These are phyloP conservation scores for Castanospermum australe DNA, from an alignment of 306 rosid genomes.

Conservation along the genomic window DNA sequence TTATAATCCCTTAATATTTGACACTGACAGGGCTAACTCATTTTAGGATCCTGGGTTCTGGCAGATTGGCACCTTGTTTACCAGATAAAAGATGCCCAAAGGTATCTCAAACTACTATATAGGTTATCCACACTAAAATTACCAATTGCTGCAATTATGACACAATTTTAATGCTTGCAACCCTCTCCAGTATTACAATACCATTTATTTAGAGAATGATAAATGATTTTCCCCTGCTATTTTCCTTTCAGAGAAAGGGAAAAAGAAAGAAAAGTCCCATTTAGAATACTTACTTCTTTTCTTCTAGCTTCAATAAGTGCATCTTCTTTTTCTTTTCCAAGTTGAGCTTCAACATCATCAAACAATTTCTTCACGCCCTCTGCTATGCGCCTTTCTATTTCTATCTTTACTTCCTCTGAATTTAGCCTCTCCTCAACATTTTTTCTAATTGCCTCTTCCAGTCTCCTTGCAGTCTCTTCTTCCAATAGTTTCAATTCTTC, in stretches of 20 bases:
- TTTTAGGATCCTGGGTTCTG: background rate
- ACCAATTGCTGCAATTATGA: background rate
- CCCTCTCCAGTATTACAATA: background rate
- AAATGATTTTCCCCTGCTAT: background rate
- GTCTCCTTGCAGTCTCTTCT: slow-evolving; percentile 79
- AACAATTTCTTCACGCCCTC: slow-evolving; percentile 68
- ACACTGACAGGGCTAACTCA: background rate
- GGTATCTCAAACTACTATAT: background rate
- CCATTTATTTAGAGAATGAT: background rate
- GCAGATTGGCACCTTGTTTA: background rate
- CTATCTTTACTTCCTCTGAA: slow-evolving; percentile 61
- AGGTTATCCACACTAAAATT: background rate
- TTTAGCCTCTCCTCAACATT: slow-evolving; percentile 78
- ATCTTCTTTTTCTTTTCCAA: slow-evolving; percentile 87
- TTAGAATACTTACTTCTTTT: slow-evolving; percentile 67
- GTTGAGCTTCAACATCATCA: slow-evolving; percentile 77
- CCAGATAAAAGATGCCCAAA: background rate
- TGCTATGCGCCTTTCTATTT: slow-evolving; percentile 66
- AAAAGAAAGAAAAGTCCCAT: background rate
- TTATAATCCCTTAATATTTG: background rate
- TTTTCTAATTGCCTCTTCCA: slow-evolving; percentile 74
- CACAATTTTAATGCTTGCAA: background rate
- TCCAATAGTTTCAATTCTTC: slow-evolving; percentile 72
- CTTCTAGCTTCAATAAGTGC: slow-evolving; percentile 78
- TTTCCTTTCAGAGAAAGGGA: background rate